phyloP scores from a whole-genome alignment of 257 asterid species.

The Parsonsia alboflavescens region DNA sequence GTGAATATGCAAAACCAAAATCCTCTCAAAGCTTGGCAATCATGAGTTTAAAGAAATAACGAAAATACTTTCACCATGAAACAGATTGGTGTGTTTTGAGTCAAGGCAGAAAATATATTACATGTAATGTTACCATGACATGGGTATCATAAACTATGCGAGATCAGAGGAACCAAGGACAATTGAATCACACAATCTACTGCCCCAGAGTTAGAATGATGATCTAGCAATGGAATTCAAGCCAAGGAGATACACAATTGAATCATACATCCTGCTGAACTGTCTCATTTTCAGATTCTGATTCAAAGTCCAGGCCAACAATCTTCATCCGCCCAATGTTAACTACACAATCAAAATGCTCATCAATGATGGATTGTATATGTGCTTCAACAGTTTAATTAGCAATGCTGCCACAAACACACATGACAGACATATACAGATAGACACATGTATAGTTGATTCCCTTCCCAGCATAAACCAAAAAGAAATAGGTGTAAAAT shows the following conservation, averaged over 20 bases:
- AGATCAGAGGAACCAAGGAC: background rate
- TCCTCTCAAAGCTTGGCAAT: no score
- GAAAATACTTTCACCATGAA: no score
- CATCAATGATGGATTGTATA: background rate
- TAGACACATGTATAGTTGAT: background rate
- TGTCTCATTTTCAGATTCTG: slow-evolving; percentile 39
- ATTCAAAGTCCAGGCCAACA: slow-evolving; percentile 54
- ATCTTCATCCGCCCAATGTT: slow-evolving; percentile 84
- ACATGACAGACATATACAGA: background rate
- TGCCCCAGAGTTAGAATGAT: background rate
- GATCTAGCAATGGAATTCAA: background rate
- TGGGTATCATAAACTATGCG: background rate
- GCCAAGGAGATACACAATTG: background rate
- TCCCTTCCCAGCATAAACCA: background rate
- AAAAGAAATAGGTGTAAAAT: background rate
- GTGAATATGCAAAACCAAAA: no score
- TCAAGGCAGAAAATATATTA: background rate
- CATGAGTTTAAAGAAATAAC: no score
- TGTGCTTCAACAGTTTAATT: background rate
- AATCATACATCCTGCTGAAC: slow-evolving; percentile 18
- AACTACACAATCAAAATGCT: slow-evolving; percentile 36
- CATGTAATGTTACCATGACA: background rate
- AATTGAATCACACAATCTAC: background rate
- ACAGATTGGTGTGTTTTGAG: no score
- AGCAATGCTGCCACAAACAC: no score